A percentile compares a stretch with the other conserved stretches of the same genome.
phyloP scores from a whole-genome alignment of 441 rosid species.

The Gossypium schwendimanii region DNA sequence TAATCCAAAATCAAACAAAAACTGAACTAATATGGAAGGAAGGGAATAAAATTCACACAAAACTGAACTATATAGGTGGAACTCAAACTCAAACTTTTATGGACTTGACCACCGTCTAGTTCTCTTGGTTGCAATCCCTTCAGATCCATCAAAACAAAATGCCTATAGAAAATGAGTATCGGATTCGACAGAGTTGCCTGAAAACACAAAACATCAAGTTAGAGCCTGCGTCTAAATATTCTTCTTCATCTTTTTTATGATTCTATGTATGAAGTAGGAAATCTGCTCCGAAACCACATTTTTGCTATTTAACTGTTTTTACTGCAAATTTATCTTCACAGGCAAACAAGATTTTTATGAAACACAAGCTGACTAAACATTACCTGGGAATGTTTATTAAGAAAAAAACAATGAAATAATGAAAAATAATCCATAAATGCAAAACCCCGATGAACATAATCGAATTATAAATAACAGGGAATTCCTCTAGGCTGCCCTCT shows the following conservation, averaged over 20 bases:
- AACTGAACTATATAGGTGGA: too few relatives aligned
- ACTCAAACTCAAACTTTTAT: too few relatives aligned
- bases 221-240: background rate
- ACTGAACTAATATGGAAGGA: too few relatives aligned
- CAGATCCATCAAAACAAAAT: too few relatives aligned
- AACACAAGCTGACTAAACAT: background rate
- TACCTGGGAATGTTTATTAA: background rate
- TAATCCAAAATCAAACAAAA: too few relatives aligned
- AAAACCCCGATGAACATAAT: slow-evolving; percentile 17
- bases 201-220: background rate
- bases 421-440: slow-evolving; percentile 10
- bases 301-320: background rate
- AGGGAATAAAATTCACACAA: too few relatives aligned
- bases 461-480: background rate
- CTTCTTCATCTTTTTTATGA: background rate
- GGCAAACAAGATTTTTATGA: background rate
- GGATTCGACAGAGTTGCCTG: background rate
- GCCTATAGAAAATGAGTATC: background rate
- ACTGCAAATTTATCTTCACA: slow-evolving; percentile 1
- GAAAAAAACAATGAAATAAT: slow-evolving; percentile 12
- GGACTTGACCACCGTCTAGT: too few relatives aligned
- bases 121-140: too few relatives aligned
- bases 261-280: background rate
- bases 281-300: background rate
- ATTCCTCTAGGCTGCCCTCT: slow-evolving; percentile 30